Evolutionary conservation across 768 basidiomycete genomes (phyloP).

Genomic region (Boletus fagicola): DNA sequence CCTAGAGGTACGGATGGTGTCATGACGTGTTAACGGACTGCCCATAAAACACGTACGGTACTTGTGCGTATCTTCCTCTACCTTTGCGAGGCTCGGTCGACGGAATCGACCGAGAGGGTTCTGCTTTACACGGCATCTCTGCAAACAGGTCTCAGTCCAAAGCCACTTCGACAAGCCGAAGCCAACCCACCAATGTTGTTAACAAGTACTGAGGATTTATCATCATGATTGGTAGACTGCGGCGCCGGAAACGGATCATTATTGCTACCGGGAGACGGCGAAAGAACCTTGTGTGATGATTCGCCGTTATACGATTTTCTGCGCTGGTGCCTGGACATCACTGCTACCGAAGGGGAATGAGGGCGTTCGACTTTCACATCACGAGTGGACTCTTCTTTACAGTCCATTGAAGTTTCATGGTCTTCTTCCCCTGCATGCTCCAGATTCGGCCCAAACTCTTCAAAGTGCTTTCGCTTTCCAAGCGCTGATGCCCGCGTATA

Average conservation of each 20-base stretch:
- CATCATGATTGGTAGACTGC: background rate
- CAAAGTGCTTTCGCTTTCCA: conserved; percentile 30
- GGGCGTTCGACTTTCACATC: background rate
- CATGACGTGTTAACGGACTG: background rate
- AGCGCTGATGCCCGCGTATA: conserved; percentile 21
- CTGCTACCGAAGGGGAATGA: background rate
- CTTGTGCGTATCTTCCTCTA: conserved; percentile 55
- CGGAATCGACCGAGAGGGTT: conserved; percentile 7
- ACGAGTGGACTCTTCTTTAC: conserved; percentile 3
- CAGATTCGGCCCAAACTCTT: conserved; percentile 19
- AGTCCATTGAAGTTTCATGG: conserved; percentile 1
- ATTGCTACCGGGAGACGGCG: conserved; percentile 1
- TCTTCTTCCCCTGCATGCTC: conserved; percentile 5
- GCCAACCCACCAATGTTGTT: conserved; percentile 12
- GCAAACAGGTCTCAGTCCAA: background rate
- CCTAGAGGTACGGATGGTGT: no score
- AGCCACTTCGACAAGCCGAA: background rate
- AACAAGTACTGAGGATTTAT: background rate
- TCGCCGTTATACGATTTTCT: conserved; percentile 21
- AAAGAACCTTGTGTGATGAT: conserved; percentile 7
- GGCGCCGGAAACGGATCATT: conserved; percentile 11
- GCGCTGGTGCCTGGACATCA: conserved; percentile 7
- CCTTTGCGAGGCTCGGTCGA: conserved; percentile 44
- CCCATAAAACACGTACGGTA: conserved; percentile 29
- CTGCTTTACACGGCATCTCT: conserved; percentile 18